Base-by-base conservation (phyloP, 129 eudicot genomes). In the Calendula officinalis region DNA sequence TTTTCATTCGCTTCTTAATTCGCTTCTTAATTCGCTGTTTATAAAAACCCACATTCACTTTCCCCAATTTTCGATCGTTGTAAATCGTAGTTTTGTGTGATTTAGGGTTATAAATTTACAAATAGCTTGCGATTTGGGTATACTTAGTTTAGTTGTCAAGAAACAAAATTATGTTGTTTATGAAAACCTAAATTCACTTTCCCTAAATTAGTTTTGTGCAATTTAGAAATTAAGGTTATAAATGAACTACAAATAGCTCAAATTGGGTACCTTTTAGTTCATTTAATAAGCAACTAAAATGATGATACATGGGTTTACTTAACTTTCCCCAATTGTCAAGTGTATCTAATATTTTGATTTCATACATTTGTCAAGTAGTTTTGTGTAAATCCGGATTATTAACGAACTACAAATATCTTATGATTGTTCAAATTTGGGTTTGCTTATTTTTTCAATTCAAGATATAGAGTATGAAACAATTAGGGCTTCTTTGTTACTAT, bases 201-300 rank as follows among this genome's bases (percentile, higher is more conserved):
- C 69, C 69, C 75, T 51, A 60, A 39, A 49, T 70, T 49, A 15
- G 47, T 13, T 46, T 56, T 68, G 46, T 32, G 13, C 41, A 9
- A 6, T 39, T 15, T 13, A 64, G 36, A 41, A 55, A 4, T 8
- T 11, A 59, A 1, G 15, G 6, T 34, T 35, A 48, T 39, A 11
- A 40, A 42, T 27, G 40, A 5, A 67, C 30, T 22, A 1, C 30
- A 22, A 22, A 22, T 22, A 22, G 1, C 30, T 22, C 56, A 50
- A 6, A 14, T 16, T 50, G 5, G 56, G 30, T 7, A 17, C 7
- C 30, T 30, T 22, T 16, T 6, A 11, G 69, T 47, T 46, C 51
- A 46, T n/a, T n/a, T 44, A 22, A 43, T 62, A 62, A 62, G 54
- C 43, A n/a, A 8, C 7, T 2, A 17, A 14, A 59, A 8, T 59